Conservation (phyloP, 371 early-diverging fungal species). For the Lichtheimia ramosa region DNA sequence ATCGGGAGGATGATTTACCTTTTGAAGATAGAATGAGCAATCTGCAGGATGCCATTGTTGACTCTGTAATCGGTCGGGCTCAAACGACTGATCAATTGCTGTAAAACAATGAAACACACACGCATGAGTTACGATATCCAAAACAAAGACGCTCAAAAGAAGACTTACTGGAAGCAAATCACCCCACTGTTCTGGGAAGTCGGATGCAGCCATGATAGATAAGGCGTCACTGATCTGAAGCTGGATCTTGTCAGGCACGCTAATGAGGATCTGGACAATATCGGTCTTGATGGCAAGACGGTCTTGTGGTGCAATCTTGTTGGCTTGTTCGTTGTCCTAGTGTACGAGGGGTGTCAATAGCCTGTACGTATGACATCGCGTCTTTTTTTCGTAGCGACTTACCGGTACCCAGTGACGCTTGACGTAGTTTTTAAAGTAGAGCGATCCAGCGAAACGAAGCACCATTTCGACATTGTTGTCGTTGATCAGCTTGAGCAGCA, state of each 20-base stretch:
- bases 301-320: constrained; percentile 66
- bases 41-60: constrained; percentile 91
- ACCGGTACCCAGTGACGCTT: constrained; percentile 86
- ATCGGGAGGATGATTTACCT: no score
- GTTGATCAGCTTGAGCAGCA: constrained; percentile 71
- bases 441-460: constrained; percentile 79
- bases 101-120: constrained; percentile 2
- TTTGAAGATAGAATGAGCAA: constrained; percentile 93
- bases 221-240: constrained; percentile 92
- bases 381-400: constrained; percentile 13
- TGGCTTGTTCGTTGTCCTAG: constrained; percentile 56
- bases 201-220: constrained; percentile 84
- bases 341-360: not conserved
- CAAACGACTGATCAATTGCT: constrained; percentile 79
- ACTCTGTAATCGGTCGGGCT: constrained; percentile 74
- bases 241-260: constrained; percentile 78
- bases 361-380: not conserved
- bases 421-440: constrained; percentile 95
- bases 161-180: constrained; percentile 73
- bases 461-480: constrained; percentile 54
- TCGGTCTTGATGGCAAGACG: constrained; percentile 78
- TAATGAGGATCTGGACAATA: constrained; percentile 86
- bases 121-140: not conserved
- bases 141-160: no score
- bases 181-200: constrained; percentile 91